Evolutionary conservation across 306 rosid genomes (phyloP).

Genomic region (Quercus robur): DNA sequence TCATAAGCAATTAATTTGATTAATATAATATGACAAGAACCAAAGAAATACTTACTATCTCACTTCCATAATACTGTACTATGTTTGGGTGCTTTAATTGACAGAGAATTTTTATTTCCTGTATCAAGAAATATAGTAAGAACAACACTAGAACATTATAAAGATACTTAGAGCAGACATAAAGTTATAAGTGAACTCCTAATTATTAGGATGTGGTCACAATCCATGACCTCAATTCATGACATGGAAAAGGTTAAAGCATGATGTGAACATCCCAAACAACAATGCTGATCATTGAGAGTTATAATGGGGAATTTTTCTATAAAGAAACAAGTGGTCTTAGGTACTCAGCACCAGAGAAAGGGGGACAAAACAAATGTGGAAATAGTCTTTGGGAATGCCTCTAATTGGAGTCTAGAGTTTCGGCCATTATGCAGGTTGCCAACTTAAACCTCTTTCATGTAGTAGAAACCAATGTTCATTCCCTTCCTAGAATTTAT

Average conservation of each 20-base stretch:
- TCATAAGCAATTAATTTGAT: conserved; percentile 1
- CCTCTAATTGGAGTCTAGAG: background rate
- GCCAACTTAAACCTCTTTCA: background rate
- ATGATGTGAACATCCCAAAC: background rate
- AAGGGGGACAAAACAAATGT: background rate
- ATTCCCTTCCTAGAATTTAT: background rate
- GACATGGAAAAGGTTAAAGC: background rate
- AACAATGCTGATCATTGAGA: background rate
- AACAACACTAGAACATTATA: conserved; percentile 8
- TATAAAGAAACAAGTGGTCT: background rate
- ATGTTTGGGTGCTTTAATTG: conserved; percentile 78
- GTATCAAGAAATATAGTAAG: conserved; percentile 33
- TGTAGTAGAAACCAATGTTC: background rate
- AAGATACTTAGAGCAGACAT: background rate
- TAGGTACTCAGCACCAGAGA: background rate
- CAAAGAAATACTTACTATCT: conserved; percentile 50
- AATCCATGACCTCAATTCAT: background rate
- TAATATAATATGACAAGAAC: conserved; percentile 11
- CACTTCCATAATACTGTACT: conserved; percentile 88
- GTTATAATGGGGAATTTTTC: background rate
- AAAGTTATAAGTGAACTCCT: background rate
- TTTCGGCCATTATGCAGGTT: background rate
- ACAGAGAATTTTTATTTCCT: conserved; percentile 83
- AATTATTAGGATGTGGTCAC: background rate
- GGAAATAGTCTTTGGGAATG: background rate